A percentile compares a stretch with the other conserved stretches of the same genome.
Evolutionary conservation across 768 basidiomycete genomes (phyloP).

Genomic region (Hygrocybe coccinea): DNA sequence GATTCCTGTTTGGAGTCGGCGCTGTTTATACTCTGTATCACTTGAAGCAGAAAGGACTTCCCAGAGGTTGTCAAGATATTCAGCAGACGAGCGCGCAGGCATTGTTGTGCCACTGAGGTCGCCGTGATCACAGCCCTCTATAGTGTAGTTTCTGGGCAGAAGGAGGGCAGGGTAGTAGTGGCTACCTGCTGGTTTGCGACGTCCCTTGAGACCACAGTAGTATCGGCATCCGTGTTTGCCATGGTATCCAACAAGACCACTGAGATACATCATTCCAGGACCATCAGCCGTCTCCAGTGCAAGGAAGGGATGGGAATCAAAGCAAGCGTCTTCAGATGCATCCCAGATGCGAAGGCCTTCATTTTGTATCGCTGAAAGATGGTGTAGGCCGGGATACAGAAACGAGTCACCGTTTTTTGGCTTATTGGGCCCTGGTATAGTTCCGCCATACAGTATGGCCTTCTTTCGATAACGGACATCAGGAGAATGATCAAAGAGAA

Average conservation of each 20-base stretch:
- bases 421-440: constrained; percentile 35
- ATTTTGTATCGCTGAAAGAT: constrained; percentile 28
- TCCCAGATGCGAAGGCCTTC: constrained; percentile 23
- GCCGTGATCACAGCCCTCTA: too few relatives aligned
- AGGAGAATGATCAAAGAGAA: constrained; percentile 31
- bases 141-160: too few relatives aligned
- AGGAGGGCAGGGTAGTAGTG: too few relatives aligned
- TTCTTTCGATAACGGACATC: constrained; percentile 31
- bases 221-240: constrained; percentile 33
- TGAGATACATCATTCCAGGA: constrained; percentile 27
- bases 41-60: too few relatives aligned
- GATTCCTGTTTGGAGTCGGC: too few relatives aligned
- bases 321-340: neutral
- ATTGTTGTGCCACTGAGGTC: too few relatives aligned
- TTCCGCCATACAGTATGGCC: constrained; percentile 28
- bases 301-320: constrained; percentile 19
- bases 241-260: constrained; percentile 33
- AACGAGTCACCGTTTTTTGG: constrained; percentile 34
- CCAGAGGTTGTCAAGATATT: too few relatives aligned
- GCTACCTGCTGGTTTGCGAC: constrained; percentile 25
- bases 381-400: constrained; percentile 30
- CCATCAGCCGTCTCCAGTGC: constrained; percentile 32
- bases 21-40: too few relatives aligned
- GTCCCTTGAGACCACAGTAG: constrained; percentile 26
- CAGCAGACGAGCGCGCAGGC: too few relatives aligned